phyloP scores from a whole-genome alignment of 129 eudicot genomes.

The Apium graveolens region DNA sequence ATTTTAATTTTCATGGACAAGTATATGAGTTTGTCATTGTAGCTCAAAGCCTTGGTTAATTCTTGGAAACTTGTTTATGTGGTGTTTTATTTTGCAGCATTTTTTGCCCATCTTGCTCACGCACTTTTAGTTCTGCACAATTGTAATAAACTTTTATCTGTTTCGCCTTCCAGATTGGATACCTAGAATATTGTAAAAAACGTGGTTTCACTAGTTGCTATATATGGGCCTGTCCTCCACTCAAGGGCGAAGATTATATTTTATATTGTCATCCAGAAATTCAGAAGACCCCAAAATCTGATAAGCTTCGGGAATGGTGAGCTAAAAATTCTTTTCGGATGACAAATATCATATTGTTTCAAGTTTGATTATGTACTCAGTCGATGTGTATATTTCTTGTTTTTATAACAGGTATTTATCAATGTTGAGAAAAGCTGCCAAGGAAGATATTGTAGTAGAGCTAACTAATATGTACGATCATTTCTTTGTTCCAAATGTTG shows the following conservation, averaged over 20 bases:
- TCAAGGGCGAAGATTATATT: constrained; percentile 96
- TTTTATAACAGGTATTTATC: constrained; percentile 63
- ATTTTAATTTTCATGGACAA: not conserved
- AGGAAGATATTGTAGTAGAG: constrained; percentile 70
- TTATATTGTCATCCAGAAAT: constrained; percentile 97
- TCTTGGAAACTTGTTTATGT: not conserved
- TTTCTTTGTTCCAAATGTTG: constrained; percentile 52
- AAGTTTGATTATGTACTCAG: not conserved
- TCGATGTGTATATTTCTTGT: constrained; percentile 13
- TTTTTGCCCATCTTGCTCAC: not conserved
- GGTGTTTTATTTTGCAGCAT: not conserved
- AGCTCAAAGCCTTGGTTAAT: not conserved
- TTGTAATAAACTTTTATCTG: not conserved
- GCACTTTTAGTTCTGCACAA: not conserved
- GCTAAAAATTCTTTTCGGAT: constrained; percentile 13
- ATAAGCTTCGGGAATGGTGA: constrained; percentile 91
- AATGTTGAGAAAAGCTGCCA: constrained; percentile 82
- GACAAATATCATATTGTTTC: not conserved
- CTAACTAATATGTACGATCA: constrained; percentile 82
- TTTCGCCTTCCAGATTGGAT: constrained; percentile 60
- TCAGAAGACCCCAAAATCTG: constrained; percentile 95
- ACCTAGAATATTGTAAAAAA: constrained; percentile 73
- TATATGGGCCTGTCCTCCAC: constrained; percentile 98
- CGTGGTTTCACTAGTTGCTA: constrained; percentile 98
- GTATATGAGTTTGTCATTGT: not conserved